Percentiles rank a stretch among this genome's conserved stretches.
These are phyloP conservation scores for Sarocladium strictum DNA, from an alignment of 2,329 filamentous ascomycete species.

Conservation along the genomic window DNA sequence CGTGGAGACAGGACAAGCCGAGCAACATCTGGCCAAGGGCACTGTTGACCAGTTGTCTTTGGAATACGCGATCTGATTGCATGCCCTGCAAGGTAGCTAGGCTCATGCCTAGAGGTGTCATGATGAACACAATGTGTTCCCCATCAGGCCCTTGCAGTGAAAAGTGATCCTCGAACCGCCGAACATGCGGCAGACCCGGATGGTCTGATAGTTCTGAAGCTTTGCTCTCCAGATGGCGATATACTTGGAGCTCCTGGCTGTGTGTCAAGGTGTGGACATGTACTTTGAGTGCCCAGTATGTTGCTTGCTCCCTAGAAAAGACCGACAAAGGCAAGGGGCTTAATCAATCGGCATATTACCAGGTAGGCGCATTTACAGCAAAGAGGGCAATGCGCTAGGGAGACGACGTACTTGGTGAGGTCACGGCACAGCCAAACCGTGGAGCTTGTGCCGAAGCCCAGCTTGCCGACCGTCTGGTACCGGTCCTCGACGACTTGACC, in stretches of 20 bases:
- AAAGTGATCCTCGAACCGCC: conserved; percentile 29
- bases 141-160: conserved; percentile 23
- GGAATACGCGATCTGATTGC: conserved; percentile 19
- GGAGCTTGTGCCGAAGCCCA: conserved; percentile 24
- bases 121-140: conserved; percentile 27
- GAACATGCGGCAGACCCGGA: conserved; percentile 22
- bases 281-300: conserved; percentile 25
- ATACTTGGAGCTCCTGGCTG: conserved; percentile 25
- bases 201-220: conserved; percentile 16
- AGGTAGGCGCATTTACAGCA: conserved; percentile 22
- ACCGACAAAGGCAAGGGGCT: too few relatives aligned
- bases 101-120: conserved; percentile 30
- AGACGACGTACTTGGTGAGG: conserved; percentile 11
- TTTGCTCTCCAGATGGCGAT: conserved; percentile 20
- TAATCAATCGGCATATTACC: conserved; percentile 19
- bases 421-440: conserved; percentile 24
- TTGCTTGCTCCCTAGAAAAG: conserved; percentile 3
- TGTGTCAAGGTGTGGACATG: conserved; percentile 22
- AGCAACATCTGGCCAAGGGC: conserved; percentile 19
- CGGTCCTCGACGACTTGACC: conserved; percentile 24
- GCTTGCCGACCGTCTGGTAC: conserved; percentile 30
- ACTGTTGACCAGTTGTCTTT: conserved; percentile 18
- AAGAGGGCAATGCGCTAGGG: conserved; percentile 23
- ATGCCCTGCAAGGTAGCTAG: conserved; percentile 27
- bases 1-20: conserved; percentile 20